phyloP scores from a whole-genome alignment of 2,329 filamentous ascomycete genomes.

The Tolypocladium inflatum region DNA sequence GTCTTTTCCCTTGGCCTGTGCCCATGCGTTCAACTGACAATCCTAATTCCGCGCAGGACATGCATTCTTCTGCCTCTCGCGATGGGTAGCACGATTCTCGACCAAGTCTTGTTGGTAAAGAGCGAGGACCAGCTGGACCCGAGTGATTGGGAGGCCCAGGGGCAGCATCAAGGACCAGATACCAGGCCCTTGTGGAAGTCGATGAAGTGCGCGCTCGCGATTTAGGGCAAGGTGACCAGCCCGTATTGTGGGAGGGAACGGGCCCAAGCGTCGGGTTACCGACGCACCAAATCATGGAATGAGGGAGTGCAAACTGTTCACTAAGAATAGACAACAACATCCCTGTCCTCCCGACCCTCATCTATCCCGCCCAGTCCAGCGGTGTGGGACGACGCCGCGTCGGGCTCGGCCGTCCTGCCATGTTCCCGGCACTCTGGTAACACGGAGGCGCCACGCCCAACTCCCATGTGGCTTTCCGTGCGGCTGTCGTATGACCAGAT shows the following conservation, averaged over 20 bases:
- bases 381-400: not conserved
- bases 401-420: not conserved
- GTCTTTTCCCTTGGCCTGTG: not conserved
- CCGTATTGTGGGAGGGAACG: not conserved
- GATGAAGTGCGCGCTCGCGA: too few relatives aligned
- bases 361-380: not conserved
- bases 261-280: not conserved
- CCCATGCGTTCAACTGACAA: not conserved
- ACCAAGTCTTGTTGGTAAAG: not conserved
- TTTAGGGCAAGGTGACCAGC: too few relatives aligned
- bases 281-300: not conserved
- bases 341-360: not conserved
- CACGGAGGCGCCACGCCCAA: not conserved
- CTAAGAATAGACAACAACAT: not conserved
- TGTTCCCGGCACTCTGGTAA: not conserved
- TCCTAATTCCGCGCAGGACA: not conserved
- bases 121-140: not conserved
- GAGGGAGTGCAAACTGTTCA: not conserved
- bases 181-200: too few relatives aligned
- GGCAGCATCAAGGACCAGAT: too few relatives aligned
- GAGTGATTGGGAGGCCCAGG: not conserved
- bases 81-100: not conserved
- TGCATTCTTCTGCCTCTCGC: not conserved
- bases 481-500: not conserved
- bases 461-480: not conserved